A percentile compares a stretch with the other conserved stretches of the same genome.
These are phyloP conservation scores for Saccharomycopsis crataegensis DNA, from an alignment of 1,139 yeast genomes.

Conservation along the genomic window DNA sequence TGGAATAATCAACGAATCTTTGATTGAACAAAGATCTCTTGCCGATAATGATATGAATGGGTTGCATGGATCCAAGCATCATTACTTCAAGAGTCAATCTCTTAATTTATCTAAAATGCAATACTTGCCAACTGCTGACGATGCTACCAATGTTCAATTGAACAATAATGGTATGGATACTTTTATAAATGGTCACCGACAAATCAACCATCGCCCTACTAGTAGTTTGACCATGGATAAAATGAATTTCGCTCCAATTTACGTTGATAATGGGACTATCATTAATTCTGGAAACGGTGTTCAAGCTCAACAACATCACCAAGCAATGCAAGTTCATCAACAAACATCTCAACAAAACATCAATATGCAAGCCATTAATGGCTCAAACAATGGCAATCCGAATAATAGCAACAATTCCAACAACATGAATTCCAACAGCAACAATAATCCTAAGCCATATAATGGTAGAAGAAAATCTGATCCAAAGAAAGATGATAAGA, in stretches of 20 bases:
- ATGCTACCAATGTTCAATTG: too few relatives aligned
- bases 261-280: too few relatives aligned
- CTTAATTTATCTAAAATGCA: background rate
- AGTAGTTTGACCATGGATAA: background rate
- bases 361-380: too few relatives aligned
- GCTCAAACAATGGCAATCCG: conserved; percentile 3
- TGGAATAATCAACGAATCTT: conserved; percentile 10
- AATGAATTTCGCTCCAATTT: too few relatives aligned
- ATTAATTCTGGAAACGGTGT: too few relatives aligned
- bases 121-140: too few relatives aligned
- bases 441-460: background rate
- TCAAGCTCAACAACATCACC: too few relatives aligned
- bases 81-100: conserved; percentile 8
- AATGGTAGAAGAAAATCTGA: conserved; percentile 4
- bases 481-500: conserved; percentile 10
- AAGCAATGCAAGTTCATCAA: too few relatives aligned
- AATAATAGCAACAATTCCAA: background rate
- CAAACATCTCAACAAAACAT: too few relatives aligned
- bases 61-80: background rate
- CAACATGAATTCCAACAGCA: background rate
- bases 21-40: conserved; percentile 8
- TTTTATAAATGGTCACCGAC: too few relatives aligned
- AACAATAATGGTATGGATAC: too few relatives aligned
- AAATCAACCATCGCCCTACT: too few relatives aligned
- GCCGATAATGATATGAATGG: background rate